Base-by-base conservation (phyloP, 2,329 filamentous ascomycete genomes). In the Botrytis byssoidea region DNA sequence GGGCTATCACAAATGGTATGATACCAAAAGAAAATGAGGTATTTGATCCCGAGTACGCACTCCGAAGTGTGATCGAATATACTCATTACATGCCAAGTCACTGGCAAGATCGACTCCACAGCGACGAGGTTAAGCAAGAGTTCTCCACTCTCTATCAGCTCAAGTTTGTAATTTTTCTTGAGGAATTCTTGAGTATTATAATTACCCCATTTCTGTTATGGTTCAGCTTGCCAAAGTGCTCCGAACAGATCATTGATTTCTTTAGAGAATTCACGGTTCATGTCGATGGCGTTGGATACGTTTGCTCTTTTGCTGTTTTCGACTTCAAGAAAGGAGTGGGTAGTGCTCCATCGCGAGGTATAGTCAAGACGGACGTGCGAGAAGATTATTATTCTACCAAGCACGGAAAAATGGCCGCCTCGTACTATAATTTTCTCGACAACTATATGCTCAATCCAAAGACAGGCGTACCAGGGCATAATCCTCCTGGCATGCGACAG, bases 201-300 rank as follows among this genome's bases (percentile, higher is more conserved):
- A 91, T 97, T 73, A 97, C 95, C 0, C 96, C 96, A 0, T 91
- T 97, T 79, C 88, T 99, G 60, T 88, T 99, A 20, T 92, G 95
- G 84, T 92, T 93, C 80, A 95, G 93, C 75, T 86, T 98, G 48
- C 94, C 95, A 0, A 92, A 91, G 78, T 97, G 93, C 82, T 95
- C 93, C 81, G 95, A 98, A 77, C 93, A 95, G 74, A 92, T 99
- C 76, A 91, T 98, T 74, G 96, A 99, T 83, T 99, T 99, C 83
- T 98, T 99, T 85, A 91, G 96, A 57, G 96, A 99, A 81, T 98
- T 98, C 78, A 98, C 96, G 0, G 91, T 99, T 35, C 95, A 99
- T 78, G 95, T 99, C 25, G 96, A 99, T 80, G 96, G 96, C 0
- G 88, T 99, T 51, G 96, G 96, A 35, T 95, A 98, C 77, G 94